Evolutionary conservation across 1,139 yeast species (phyloP).

Genomic region (Candida frijolesensis): DNA sequence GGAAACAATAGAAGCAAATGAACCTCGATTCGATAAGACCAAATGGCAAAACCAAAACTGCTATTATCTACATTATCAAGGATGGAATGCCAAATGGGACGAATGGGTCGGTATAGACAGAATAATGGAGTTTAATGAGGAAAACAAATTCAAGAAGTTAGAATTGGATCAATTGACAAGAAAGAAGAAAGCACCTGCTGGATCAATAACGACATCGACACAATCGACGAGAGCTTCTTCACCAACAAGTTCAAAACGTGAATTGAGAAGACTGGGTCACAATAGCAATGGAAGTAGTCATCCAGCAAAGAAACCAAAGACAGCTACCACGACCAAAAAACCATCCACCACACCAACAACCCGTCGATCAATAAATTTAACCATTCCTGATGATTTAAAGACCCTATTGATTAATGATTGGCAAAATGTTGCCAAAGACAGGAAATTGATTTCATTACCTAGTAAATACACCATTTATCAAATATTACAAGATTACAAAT

Average conservation of each 20-base stretch:
- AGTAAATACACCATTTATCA: constrained; percentile 50
- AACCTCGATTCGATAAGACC: constrained; percentile 12
- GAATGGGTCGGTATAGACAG: constrained; percentile 87
- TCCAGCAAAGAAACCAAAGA: constrained; percentile 3
- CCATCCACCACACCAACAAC: constrained; percentile 1
- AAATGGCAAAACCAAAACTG: constrained; percentile 15
- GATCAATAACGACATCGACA: constrained; percentile 1
- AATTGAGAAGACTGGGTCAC: background rate
- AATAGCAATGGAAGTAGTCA: background rate
- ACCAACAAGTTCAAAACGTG: background rate
- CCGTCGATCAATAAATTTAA: constrained; percentile 16
- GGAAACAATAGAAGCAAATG: constrained; percentile 15
- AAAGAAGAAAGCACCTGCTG: constrained; percentile 17
- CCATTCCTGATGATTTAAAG: constrained; percentile 59
- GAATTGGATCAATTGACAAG: constrained; percentile 53
- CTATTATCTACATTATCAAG: constrained; percentile 84
- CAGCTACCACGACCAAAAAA: constrained; percentile 1
- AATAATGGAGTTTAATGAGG: constrained; percentile 68
- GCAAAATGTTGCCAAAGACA: constrained; percentile 85
- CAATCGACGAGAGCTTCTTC: background rate
- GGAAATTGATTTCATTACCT: constrained; percentile 67
- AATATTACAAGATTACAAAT: constrained; percentile 50
- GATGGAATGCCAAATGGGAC: constrained; percentile 97
- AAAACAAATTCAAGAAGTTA: constrained; percentile 68
- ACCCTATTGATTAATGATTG: constrained; percentile 84